Evolutionary conservation across 1,284 basidiomycete species (phyloP), one percentile per base, ranked within the genome.

Genomic region (Cutaneotrichosporon cutaneum): DNA sequence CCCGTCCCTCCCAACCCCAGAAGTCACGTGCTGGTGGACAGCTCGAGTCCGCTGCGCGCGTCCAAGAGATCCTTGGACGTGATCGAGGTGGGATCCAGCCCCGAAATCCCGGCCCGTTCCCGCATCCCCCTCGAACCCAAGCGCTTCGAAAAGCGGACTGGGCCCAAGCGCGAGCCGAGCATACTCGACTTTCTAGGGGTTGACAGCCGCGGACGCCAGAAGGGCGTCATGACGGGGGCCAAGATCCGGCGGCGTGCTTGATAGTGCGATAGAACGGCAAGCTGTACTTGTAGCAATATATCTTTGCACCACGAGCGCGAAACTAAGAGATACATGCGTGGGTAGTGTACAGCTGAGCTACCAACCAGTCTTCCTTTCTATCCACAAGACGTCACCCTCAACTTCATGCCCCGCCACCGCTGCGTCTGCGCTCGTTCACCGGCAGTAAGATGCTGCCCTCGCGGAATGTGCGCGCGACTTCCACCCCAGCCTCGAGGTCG

Each of bases 401-500:
- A n/a, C n/a, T 33, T 33, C 36, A 14, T 14, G 36, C n/a, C n/a
- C n/a, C n/a, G n/a, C n/a, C n/a, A n/a, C n/a, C n/a, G n/a, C n/a
- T n/a, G n/a, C n/a, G n/a, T n/a, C n/a, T n/a, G n/a, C n/a, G n/a
- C n/a, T 30, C 35, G 16, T 22, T 44, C 30, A n/a, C 18, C 9
- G 39, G 36, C 27, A 32, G 35, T 10, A 26, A n/a, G 3, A 73
- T 68, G 55, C 70, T 76, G 22, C 71, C 68, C 54, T 72, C 71
- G 33, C 74, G 63, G 65, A 69, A 71, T 56, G 65, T 54, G 53
- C 72, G 70, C 27, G 68, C 71, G 10, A 56, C 21, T 11, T 68
- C 60, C 52, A 71, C 68, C 2, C 67, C 66, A 7, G 64, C 70
- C 57, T 76, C 73, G 52, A 73, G 71, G 55, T 75, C 74, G 59